These are phyloP conservation scores for Pascua sp. DNA, from an alignment of 1,284 basidiomycete genomes.

Conservation along the genomic window DNA sequence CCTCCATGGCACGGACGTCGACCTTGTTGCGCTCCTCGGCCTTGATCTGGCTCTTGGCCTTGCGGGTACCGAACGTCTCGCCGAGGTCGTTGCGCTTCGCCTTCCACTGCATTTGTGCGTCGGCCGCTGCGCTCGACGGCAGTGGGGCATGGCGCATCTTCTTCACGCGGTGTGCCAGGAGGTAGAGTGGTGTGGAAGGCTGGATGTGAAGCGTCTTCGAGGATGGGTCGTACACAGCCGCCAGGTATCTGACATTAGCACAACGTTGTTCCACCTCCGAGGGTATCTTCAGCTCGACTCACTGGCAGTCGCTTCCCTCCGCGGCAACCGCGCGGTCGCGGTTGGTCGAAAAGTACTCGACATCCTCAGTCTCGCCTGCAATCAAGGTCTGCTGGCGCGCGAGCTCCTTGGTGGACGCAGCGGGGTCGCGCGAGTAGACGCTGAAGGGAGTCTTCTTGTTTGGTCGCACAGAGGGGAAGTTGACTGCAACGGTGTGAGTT, in stretches of 20 bases:
- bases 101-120: constrained; percentile 56
- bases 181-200: constrained; percentile 67
- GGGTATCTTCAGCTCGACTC: constrained; percentile 53
- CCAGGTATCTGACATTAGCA: constrained; percentile 40
- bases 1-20: constrained; percentile 77
- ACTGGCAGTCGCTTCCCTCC: constrained; percentile 52
- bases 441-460: constrained; percentile 62
- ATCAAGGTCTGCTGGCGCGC: constrained; percentile 58
- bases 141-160: constrained; percentile 57
- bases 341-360: constrained; percentile 59
- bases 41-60: constrained; percentile 77
- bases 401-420: constrained; percentile 45
- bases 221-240: constrained; percentile 60
- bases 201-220: constrained; percentile 63
- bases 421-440: constrained; percentile 57
- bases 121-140: constrained; percentile 41
- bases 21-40: constrained; percentile 82
- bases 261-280: background rate
- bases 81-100: constrained; percentile 74
- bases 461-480: constrained; percentile 67
- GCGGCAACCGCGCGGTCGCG: constrained; percentile 51
- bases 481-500: constrained; percentile 53
- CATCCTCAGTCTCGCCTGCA: constrained; percentile 66
- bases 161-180: constrained; percentile 74
- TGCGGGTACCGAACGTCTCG: constrained; percentile 87